Base-by-base conservation (phyloP, 176 grass and related monocot species). In the Oryza longistaminata region DNA sequence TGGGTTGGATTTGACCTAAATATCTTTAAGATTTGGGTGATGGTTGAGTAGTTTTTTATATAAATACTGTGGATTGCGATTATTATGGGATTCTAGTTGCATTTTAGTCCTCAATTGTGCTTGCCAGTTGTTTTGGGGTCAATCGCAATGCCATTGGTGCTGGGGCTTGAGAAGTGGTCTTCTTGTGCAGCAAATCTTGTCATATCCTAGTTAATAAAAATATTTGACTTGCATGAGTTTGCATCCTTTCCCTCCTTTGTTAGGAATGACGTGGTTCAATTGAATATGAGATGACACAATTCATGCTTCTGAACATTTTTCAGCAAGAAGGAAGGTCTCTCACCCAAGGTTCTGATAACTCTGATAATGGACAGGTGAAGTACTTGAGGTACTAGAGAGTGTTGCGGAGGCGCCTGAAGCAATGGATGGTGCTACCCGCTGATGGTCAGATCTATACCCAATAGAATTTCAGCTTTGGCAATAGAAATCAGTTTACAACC, bases 371-470 rank as follows among this genome's bases (percentile, higher is more conserved):
- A 86, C 92, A 85, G 81, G 84, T 94, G 66, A 95, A 89, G 27
- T 94, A 92, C 86, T 96, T 37, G 91, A 94, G 85, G 81, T 96
- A 61, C 74, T 93, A 31, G 91, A 92, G 73, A 78, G 48, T 71
- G 69, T 84, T 19, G 64, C 74, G 39, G 81, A 76, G 66, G 62
- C 37, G 46, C 86, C 84, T 64, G 76, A 74, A 44, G 53, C 79
- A 73, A 88, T 73, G 17, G 21, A 21, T 70, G 90, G 60, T 72
- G 71, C 75, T 76, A 74, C n/a, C 44, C 39, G 81, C 49, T 35
- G 67, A 68, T 48, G 50, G 55, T 12, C n/a, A 87, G 66, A 82
- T 86, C 72, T 39, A 65, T 66, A 10, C 86, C 65, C 27, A 71
- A 39, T 19, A 81, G 44, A 77, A 49, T 71, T 39, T 19, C 81